Conservation (phyloP, 257 asterid species). For the Jacaranda mimosifolia region DNA sequence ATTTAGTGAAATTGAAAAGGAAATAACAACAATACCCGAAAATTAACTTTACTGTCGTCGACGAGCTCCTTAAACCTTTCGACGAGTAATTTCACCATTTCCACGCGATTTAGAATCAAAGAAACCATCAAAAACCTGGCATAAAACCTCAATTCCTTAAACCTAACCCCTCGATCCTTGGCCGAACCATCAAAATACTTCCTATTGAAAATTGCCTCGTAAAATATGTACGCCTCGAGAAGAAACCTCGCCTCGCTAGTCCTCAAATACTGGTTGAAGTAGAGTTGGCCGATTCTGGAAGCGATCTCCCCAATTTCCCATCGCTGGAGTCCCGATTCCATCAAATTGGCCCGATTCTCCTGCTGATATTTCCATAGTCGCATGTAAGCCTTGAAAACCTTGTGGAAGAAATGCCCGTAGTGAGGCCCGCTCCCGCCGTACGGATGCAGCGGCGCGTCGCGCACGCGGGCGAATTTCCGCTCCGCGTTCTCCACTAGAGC, state of each 20-base stretch:
- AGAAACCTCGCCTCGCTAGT: constrained; percentile 92
- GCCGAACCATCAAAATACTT: constrained; percentile 82
- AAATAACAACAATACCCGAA: constrained; percentile 63
- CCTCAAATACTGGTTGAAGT: constrained; percentile 88
- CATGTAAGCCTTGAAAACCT: constrained; percentile 89
- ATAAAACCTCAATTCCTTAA: constrained; percentile 92
- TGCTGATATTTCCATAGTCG: constrained; percentile 93
- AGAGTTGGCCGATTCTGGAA: constrained; percentile 95
- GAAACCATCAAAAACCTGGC: constrained; percentile 95
- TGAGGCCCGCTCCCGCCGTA: constrained; percentile 68
- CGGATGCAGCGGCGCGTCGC: constrained; percentile 90
- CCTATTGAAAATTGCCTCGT: constrained; percentile 88
- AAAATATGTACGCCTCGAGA: constrained; percentile 86
- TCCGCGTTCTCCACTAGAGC: constrained; percentile 82
- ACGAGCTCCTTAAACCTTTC: constrained; percentile 84
- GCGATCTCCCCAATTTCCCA: constrained; percentile 99
- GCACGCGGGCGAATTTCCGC: constrained; percentile 87
- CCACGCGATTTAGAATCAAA: constrained; percentile 72
- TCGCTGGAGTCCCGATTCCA: constrained; percentile 81
- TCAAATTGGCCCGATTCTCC: constrained; percentile 75
- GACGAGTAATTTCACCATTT: constrained; percentile 78
- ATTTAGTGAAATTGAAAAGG: constrained; percentile 24
- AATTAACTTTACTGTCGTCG: constrained; percentile 74
- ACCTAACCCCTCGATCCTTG: constrained; percentile 82
- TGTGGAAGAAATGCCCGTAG: constrained; percentile 71